These are phyloP conservation scores for Eucalyptus paniculata DNA, from an alignment of 345 rosid genomes.

Conservation along the genomic window DNA sequence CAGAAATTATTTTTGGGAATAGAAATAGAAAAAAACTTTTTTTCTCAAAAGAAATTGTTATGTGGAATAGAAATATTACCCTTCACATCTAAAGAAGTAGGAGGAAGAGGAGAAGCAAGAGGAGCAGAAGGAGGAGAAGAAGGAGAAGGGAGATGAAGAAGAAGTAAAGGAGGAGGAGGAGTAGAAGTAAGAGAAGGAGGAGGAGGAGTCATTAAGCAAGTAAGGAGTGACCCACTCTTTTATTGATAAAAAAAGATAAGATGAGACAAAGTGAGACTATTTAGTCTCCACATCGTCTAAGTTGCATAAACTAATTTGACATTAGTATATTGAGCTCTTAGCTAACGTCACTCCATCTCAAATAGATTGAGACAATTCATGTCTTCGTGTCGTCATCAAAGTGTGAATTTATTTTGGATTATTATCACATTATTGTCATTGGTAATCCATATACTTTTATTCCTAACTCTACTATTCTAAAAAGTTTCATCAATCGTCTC, in stretches of 20 bases:
- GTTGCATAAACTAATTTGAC: neutral
- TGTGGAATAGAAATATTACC: fast-evolving
- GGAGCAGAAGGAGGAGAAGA: fast-evolving
- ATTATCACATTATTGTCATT: neutral
- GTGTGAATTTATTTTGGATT: neutral
- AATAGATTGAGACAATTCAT: neutral
- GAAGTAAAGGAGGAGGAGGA: too few species aligned
- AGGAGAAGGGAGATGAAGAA: too few species aligned
- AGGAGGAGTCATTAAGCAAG: too few species aligned
- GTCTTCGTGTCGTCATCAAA: neutral
- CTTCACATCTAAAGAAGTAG: too few species aligned
- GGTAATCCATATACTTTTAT: neutral
- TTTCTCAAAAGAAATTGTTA: too few species aligned
- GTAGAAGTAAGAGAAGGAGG: too few species aligned
- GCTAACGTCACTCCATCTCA: too few species aligned
- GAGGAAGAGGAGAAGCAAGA: too few species aligned
- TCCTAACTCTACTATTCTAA: neutral
- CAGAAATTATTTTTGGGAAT: fast-evolving
- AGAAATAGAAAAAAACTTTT: fast-evolving
- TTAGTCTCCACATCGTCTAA: neutral
- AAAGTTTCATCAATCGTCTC: neutral
- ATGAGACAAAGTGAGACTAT: neutral
- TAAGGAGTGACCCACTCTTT: fast-evolving
- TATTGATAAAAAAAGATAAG: neutral
- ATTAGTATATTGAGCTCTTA: neutral